Evolutionary conservation across 2,329 filamentous ascomycete species (phyloP).

Genomic region (Laburnicola sp.): DNA sequence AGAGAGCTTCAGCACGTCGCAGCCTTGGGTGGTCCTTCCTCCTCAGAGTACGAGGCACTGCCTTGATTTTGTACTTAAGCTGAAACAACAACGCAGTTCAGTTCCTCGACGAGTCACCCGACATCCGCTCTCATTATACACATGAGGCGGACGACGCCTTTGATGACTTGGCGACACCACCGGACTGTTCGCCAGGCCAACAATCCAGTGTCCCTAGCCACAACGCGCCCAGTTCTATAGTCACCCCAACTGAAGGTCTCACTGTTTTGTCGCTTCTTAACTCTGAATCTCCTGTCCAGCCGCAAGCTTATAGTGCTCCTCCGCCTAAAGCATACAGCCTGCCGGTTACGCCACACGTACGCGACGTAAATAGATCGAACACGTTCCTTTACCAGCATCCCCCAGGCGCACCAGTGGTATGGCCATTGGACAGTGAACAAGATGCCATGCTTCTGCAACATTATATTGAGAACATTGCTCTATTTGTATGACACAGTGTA

Average conservation of each 20-base stretch:
- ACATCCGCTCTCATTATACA: conserved; percentile 37
- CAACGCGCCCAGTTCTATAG: conserved; percentile 20
- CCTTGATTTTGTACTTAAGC: neutral
- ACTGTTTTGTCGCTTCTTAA: conserved; percentile 41
- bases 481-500: conserved; percentile 32
- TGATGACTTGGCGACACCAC: conserved; percentile 15
- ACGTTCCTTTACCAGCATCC: conserved; percentile 38
- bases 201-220: conserved; percentile 16
- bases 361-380: conserved; percentile 16
- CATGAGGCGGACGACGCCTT: conserved; percentile 24
- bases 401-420: conserved; percentile 35
- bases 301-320: conserved; percentile 14
- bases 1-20: conserved; percentile 33
- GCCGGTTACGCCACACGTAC: conserved; percentile 7
- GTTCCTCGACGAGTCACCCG: conserved; percentile 42
- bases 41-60: conserved; percentile 29
- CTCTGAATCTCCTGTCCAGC: conserved; percentile 33
- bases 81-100: conserved; percentile 34
- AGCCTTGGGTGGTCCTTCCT: conserved; percentile 43
- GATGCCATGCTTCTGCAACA: conserved; percentile 44
- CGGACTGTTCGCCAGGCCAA: conserved; percentile 18
- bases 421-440: conserved; percentile 42
- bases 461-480: conserved; percentile 43
- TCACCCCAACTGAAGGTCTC: conserved; percentile 35
- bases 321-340: conserved; percentile 23